Percentiles rank a stretch among this genome's conserved stretches.
Evolutionary conservation across 352 stramenopile genomes (phyloP).

Genomic region (Aphanomyces stellatus): DNA sequence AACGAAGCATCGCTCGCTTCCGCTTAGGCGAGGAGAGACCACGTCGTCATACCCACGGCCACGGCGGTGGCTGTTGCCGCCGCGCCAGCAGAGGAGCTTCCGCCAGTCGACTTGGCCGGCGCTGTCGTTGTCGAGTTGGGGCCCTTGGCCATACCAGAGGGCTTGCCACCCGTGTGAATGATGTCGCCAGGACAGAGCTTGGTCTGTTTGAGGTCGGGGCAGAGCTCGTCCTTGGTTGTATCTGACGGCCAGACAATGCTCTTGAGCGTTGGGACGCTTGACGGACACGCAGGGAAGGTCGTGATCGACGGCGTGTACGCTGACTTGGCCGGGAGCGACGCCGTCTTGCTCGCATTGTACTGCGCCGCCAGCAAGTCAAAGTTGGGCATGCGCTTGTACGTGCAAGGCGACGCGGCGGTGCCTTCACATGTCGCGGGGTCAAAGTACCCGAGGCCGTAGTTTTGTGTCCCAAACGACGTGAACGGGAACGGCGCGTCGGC

Average conservation of each 20-base stretch:
- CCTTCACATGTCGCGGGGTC: constrained; percentile 62
- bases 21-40: too few species aligned
- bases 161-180: too few species aligned
- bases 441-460: constrained; percentile 85
- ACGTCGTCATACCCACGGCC: too few species aligned
- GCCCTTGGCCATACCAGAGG: too few species aligned
- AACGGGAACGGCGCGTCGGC: constrained; percentile 53
- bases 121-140: too few species aligned
- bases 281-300: constrained; percentile 24
- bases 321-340: background rate
- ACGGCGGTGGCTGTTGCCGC: too few species aligned
- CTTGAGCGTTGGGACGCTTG: constrained; percentile 29
- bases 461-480: constrained; percentile 54
- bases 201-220: constrained; percentile 16
- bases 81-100: too few species aligned
- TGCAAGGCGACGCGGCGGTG: constrained; percentile 34
- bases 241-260: constrained; percentile 30
- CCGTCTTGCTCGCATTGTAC: constrained; percentile 21
- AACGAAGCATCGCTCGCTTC: too few species aligned
- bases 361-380: constrained; percentile 49
- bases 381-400: constrained; percentile 68
- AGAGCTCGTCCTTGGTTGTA: constrained; percentile 7
- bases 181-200: constrained; percentile 7
- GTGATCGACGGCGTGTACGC: constrained; percentile 12
- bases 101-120: too few species aligned